These are phyloP conservation scores for Ophiostoma sp. DNA, from an alignment of 2,329 filamentous ascomycete genomes.

Conservation along the genomic window DNA sequence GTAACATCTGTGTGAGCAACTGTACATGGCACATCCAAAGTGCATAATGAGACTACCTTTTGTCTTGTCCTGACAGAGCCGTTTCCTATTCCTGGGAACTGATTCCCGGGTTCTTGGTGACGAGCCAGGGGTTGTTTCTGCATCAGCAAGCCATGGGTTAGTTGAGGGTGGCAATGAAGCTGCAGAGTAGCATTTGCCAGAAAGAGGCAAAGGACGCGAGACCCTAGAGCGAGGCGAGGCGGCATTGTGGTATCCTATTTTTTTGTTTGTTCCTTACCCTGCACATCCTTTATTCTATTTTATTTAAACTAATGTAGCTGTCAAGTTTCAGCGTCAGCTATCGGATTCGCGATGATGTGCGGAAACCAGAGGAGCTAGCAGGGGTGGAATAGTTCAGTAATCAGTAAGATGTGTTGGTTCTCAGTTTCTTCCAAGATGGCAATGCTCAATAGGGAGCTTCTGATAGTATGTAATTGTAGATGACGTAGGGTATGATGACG, in stretches of 20 bases:
- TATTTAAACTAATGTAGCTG: neutral
- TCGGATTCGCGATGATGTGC: constrained; percentile 12
- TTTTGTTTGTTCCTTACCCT: too few species aligned
- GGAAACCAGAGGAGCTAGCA: constrained; percentile 8
- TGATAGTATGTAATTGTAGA: neutral
- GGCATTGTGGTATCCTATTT: neutral
- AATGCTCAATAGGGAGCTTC: neutral
- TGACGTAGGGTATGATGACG: neutral
- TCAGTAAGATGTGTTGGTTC: neutral
- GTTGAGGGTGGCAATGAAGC: neutral
- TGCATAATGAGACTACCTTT: neutral
- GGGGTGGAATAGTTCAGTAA: neutral
- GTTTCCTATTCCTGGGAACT: neutral
- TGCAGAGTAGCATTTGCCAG: neutral
- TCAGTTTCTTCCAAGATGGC: too few species aligned
- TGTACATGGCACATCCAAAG: too few species aligned
- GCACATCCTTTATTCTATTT: too few species aligned
- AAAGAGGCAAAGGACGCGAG: neutral
- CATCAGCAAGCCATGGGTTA: neutral
- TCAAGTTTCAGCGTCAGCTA: neutral
- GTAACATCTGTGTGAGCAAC: neutral
- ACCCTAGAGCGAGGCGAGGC: neutral
- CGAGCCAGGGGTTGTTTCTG: neutral
- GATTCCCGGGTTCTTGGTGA: neutral
- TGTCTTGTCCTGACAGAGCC: neutral